Conservation (phyloP, 371 early-diverging fungal genomes). For the Choanephora cucurbitarum region DNA sequence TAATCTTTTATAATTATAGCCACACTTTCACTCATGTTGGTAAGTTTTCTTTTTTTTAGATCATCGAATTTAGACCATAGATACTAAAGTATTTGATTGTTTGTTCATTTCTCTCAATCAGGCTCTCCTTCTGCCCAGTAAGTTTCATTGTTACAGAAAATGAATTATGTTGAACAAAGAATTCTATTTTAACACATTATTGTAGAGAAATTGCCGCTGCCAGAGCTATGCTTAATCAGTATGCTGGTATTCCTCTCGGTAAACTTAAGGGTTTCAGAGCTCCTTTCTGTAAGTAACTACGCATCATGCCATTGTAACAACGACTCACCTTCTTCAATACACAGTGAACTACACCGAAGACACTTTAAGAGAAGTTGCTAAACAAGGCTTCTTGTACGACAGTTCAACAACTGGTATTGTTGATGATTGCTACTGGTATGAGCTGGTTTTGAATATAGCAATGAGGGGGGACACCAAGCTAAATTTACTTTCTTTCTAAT, state of each 20-base stretch:
- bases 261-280: slow-evolving; percentile 73
- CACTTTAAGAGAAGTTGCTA: slow-evolving; percentile 52
- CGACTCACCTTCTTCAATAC: no score
- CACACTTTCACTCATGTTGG: slow-evolving; percentile 70
- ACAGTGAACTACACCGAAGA: slow-evolving; percentile 63
- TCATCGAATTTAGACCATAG: slow-evolving; percentile 1
- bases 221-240: slow-evolving; percentile 57
- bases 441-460: no score
- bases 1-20: slow-evolving; percentile 28
- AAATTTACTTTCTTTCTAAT: neutral
- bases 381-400: slow-evolving; percentile 71
- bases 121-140: slow-evolving; percentile 47
- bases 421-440: slow-evolving; percentile 62
- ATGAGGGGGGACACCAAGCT: neutral
- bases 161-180: slow-evolving; percentile 6
- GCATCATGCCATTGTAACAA: neutral
- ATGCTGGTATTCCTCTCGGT: slow-evolving; percentile 66
- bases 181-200: slow-evolving; percentile 6
- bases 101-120: slow-evolving; percentile 11
- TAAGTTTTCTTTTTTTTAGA: slow-evolving; percentile 17
- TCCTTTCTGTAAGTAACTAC: slow-evolving; percentile 63
- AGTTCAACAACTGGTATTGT: slow-evolving; percentile 58
- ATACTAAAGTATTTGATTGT: slow-evolving; percentile 6
- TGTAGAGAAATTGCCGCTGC: slow-evolving; percentile 61
- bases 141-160: slow-evolving; percentile 17